phyloP scores from a whole-genome alignment of 345 rosid species.

The Heritiera fomes region DNA sequence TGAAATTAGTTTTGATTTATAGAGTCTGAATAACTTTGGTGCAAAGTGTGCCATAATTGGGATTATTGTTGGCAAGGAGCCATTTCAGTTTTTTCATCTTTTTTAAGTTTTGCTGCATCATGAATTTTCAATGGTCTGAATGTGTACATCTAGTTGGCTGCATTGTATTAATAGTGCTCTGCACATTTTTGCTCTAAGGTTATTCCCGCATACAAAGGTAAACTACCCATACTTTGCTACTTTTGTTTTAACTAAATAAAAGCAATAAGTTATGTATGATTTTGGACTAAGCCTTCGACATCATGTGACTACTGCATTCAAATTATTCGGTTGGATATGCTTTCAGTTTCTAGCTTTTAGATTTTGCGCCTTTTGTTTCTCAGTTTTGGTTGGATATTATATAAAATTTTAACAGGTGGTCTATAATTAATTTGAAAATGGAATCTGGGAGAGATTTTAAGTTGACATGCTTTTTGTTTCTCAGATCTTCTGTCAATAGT shows the following conservation, averaged over 20 bases:
- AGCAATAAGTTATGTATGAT: background rate
- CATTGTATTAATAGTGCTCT: background rate
- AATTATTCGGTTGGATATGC: background rate
- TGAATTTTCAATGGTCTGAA: background rate
- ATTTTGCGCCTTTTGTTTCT: background rate
- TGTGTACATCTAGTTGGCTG: background rate
- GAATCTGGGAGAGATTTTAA: background rate
- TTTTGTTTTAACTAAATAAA: background rate
- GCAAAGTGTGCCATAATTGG: background rate
- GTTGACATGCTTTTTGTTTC: slow-evolving; percentile 3
- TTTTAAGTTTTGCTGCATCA: background rate
- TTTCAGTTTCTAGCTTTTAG: background rate
- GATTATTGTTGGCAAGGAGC: background rate
- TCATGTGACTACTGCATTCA: slow-evolving; percentile 2
- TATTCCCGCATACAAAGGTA: background rate
- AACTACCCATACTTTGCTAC: background rate
- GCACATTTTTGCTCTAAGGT: background rate
- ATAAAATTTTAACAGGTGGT: background rate
- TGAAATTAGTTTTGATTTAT: slow-evolving; percentile 4
- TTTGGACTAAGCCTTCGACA: background rate
- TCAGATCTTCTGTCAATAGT: background rate
- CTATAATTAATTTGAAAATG: background rate
- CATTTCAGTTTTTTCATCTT: background rate
- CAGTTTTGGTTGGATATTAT: background rate
- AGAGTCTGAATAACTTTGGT: slow-evolving; percentile 23